These are phyloP conservation scores for Fulvia fulva DNA, from an alignment of 2,329 filamentous ascomycete genomes.

Conservation along the genomic window DNA sequence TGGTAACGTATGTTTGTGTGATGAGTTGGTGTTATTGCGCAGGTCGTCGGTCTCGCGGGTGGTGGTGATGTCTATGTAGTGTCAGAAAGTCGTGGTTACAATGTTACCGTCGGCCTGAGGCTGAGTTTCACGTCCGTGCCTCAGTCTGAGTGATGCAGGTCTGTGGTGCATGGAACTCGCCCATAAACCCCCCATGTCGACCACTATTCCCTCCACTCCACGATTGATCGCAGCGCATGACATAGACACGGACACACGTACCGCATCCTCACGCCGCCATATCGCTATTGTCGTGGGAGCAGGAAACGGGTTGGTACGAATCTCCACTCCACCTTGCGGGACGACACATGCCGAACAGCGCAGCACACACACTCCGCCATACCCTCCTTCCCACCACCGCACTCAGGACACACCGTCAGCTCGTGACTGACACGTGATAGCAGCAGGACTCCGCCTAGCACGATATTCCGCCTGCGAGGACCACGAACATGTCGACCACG, in stretches of 20 bases:
- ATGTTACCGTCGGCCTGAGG: not conserved
- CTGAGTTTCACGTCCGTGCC: too few species aligned
- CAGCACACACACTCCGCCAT: not conserved
- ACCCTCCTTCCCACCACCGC: not conserved
- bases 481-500: slow-evolving; percentile 26
- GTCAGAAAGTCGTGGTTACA: too few species aligned
- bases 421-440: slow-evolving; percentile 13
- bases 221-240: not conserved
- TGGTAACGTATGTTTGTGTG: not conserved
- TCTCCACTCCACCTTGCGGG: not conserved
- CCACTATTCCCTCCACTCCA: not conserved
- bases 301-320: not conserved
- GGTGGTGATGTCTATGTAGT: not conserved
- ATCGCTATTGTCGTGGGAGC: not conserved
- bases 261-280: not conserved
- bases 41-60: too few species aligned
- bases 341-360: not conserved
- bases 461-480: slow-evolving; percentile 27
- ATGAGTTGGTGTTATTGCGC: not conserved
- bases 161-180: too few species aligned
- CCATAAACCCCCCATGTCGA: not conserved
- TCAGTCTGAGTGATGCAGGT: not conserved
- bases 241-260: not conserved
- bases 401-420: slow-evolving; percentile 2
- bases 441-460: slow-evolving; percentile 8